Evolutionary conservation across 2,329 filamentous ascomycete genomes (phyloP), one percentile per base, ranked within the genome.

Genomic region (Didymella arachidicola): DNA sequence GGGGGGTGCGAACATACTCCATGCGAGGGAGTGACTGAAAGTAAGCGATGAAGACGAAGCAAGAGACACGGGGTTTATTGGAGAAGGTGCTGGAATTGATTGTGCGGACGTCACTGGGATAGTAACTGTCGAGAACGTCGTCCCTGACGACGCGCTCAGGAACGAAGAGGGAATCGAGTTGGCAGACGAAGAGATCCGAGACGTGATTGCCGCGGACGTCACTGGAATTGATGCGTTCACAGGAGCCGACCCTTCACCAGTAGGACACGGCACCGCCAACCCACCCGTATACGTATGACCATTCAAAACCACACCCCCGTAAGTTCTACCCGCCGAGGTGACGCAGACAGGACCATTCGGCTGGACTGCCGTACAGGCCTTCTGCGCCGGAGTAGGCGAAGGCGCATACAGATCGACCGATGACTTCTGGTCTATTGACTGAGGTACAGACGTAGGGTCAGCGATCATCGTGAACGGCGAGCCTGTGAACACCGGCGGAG

Each of bases 401-500:
- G 41, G 16, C 7, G 39, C 39, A 11, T 12, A 32, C 8, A 43
- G 6, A 26, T 32, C 19, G 10, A 26, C 27, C 1, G 39, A 34
- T 7, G 19, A 19, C 7, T 2, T 26, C 8, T 27, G 29, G 7
- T 8, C 19, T 11, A 22, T 22, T 2, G 41, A 42, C 7, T 16
- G 8, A 4, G 32, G 32, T 8, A 42, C 2, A 8, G 30, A 8
- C 11, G 18, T 39, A 5, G 50, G 25, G 1, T 5, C 43, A 32
- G 14, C 32, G 18, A 54, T 36, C 25, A 41, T 25, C 2, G 42
- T 54, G n/a, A 54, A 43, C 3, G 44, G 52, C 7, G 36, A 36
- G 16, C 52, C 52, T n/a, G 52, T 48, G 16, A 54, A 48, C 3
- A 16, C 22, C 5, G 27, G 52, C 11, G 51, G 51, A 10, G 34